Evolutionary conservation across 371 early-diverging fungal species (phyloP).

Genomic region (Mortierella sp.): DNA sequence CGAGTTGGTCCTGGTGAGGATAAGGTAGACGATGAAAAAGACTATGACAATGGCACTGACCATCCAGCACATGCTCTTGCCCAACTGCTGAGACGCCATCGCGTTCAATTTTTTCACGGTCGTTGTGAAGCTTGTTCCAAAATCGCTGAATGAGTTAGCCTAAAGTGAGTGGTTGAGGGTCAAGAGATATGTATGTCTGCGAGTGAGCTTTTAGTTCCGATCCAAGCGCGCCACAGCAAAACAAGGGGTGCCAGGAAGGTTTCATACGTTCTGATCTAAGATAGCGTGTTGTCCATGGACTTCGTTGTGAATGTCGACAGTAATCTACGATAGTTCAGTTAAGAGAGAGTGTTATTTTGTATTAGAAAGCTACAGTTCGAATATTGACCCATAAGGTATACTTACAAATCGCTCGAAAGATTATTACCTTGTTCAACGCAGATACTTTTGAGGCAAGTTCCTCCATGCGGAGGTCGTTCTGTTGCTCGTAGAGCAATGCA

Average conservation of each 20-base stretch:
- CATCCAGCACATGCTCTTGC: slow-evolving; percentile 56
- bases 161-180: neutral
- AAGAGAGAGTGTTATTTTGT: no score
- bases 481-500: slow-evolving; percentile 49
- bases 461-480: slow-evolving; percentile 55
- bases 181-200: neutral
- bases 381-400: no score
- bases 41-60: slow-evolving; percentile 49
- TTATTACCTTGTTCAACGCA: slow-evolving; percentile 41
- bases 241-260: no score
- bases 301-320: slow-evolving; percentile 51
- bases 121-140: slow-evolving; percentile 40
- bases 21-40: slow-evolving; percentile 52
- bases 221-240: neutral
- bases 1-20: slow-evolving; percentile 39
- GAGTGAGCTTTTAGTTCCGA: neutral
- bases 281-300: slow-evolving; percentile 51
- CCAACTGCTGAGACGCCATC: slow-evolving; percentile 45
- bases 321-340: slow-evolving; percentile 24
- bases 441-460: slow-evolving; percentile 54
- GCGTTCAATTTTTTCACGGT: slow-evolving; percentile 49
- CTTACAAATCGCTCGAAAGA: no score
- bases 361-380: no score
- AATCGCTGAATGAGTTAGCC: slow-evolving; percentile 38
- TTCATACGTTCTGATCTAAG: slow-evolving; percentile 49